phyloP scores from a whole-genome alignment of 75 land plant species.

The Larix kaempferi region DNA sequence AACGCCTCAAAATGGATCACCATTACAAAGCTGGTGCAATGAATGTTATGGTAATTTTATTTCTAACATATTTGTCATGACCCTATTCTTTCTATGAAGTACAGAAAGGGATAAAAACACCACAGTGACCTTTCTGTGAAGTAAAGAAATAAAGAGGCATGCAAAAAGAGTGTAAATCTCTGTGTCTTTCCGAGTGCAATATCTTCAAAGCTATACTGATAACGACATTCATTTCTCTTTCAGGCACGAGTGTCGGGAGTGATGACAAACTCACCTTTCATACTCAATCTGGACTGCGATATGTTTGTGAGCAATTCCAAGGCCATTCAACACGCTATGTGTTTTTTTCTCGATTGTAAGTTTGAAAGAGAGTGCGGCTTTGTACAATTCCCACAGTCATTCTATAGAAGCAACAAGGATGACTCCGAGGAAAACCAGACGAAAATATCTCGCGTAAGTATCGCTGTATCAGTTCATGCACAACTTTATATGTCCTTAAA shows the following conservation, averaged over 20 bases:
- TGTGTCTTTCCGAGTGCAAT: not conserved
- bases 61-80: not conserved
- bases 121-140: too few species aligned
- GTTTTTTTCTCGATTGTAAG: constrained; percentile 15
- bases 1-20: not conserved
- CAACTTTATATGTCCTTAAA: too few species aligned
- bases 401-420: constrained; percentile 12
- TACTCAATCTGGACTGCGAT: constrained; percentile 48
- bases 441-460: not conserved
- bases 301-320: constrained; percentile 23
- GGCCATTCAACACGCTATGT: constrained; percentile 20
- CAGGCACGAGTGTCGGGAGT: constrained; percentile 58
- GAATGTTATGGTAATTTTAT: constrained; percentile 15
- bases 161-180: too few species aligned
- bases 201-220: not conserved
- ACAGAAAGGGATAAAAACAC: too few species aligned
- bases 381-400: constrained; percentile 28
- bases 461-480: constrained; percentile 1
- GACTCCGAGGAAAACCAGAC: constrained; percentile 20
- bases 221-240: not conserved
- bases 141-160: too few species aligned
- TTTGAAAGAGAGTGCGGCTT: constrained; percentile 17
- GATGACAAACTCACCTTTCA: constrained; percentile 50
- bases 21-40: constrained; percentile 10
- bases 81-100: not conserved